Percentiles rank a stretch among this genome's conserved stretches.
Evolutionary conservation across 140 eudicot genomes (phyloP).

Genomic region (Anethum foeniculum): DNA sequence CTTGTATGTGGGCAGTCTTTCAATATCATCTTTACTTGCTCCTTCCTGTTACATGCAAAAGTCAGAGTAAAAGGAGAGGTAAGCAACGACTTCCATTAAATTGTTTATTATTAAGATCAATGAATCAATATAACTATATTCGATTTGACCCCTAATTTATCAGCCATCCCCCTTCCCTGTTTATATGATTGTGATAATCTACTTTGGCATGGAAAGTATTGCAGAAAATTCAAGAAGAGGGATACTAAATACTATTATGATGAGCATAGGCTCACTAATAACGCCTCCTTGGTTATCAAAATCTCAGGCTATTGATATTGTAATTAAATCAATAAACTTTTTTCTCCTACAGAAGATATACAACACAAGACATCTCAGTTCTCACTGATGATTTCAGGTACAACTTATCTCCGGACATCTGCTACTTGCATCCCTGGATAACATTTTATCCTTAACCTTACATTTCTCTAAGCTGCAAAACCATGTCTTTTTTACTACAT

Average conservation of each 20-base stretch:
- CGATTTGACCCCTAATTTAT: neutral
- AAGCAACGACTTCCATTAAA: neutral
- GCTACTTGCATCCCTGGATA: neutral
- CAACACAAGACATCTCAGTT: neutral
- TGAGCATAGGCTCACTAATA: neutral
- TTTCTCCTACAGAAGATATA: neutral
- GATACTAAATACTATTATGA: neutral
- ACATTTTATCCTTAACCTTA: neutral
- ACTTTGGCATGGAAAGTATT: neutral
- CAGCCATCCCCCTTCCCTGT: neutral
- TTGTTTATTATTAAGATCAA: neutral
- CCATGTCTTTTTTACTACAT: neutral
- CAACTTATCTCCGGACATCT: neutral
- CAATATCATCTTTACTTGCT: constrained; percentile 90
- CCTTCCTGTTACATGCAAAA: constrained; percentile 60
- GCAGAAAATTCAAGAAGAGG: neutral
- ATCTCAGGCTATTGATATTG: neutral
- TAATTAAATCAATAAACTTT: neutral
- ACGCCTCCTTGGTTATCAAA: neutral
- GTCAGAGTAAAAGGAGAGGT: neutral
- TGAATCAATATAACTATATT: neutral
- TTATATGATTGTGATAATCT: neutral
- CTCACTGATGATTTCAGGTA: neutral
- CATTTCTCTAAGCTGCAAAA: neutral
- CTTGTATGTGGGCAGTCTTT: constrained; percentile 64